phyloP scores from a whole-genome alignment of 73 alveolate species.

The Paramecium sexaurelia region DNA sequence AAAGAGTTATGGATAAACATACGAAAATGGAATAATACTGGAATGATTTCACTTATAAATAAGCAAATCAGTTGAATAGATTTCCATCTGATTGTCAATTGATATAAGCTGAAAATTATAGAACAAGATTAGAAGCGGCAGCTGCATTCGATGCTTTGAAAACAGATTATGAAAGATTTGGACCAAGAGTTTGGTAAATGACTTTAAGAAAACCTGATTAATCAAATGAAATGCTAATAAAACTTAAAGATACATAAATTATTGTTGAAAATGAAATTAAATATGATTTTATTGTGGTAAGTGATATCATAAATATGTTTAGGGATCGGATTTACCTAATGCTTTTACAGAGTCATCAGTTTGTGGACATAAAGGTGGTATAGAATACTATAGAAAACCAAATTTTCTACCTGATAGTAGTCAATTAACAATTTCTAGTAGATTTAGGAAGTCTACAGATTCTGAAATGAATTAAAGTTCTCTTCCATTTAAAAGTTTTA shows the following conservation, averaged over 20 bases:
- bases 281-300: slow-evolving; percentile 30
- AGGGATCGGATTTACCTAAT: slow-evolving; percentile 57
- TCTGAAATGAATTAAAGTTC: neutral
- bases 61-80: slow-evolving; percentile 3
- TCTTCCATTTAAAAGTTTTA: slow-evolving; percentile 29
- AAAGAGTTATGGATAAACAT: slow-evolving; percentile 9
- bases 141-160: slow-evolving; percentile 51
- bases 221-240: neutral
- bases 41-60: neutral
- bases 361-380: slow-evolving; percentile 58
- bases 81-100: slow-evolving; percentile 26
- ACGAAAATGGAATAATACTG: neutral
- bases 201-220: slow-evolving; percentile 33
- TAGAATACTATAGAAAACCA: slow-evolving; percentile 41
- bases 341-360: slow-evolving; percentile 50
- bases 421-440: slow-evolving; percentile 3
- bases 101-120: slow-evolving; percentile 29
- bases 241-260: neutral
- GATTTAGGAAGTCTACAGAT: neutral
- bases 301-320: neutral
- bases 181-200: slow-evolving; percentile 60
- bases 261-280: slow-evolving; percentile 28
- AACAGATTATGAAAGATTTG: slow-evolving; percentile 58
- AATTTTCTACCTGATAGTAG: neutral
- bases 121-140: slow-evolving; percentile 55